These are phyloP conservation scores for Grosmannia serpens DNA, from an alignment of 2,329 filamentous ascomycete species.

Conservation along the genomic window DNA sequence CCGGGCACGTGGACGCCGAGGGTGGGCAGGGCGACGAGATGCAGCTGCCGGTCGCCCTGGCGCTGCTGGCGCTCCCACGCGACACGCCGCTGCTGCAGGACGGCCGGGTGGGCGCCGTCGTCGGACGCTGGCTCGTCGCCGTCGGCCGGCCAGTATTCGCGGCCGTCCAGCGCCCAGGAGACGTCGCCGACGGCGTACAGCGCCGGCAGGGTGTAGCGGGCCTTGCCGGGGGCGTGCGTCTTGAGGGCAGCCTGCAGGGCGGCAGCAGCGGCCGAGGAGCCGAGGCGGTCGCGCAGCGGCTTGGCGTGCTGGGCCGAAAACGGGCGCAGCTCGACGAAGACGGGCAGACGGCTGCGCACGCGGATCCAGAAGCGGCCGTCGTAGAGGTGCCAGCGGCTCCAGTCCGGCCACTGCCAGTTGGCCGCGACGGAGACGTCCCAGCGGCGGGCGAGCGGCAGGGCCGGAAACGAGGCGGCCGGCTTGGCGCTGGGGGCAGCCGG, in stretches of 20 bases:
- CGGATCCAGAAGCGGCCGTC: conserved; percentile 54
- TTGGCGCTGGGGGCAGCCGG: conserved; percentile 10
- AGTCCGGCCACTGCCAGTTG: conserved; percentile 17
- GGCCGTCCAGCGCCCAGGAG: conserved; percentile 11
- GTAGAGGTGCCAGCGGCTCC: conserved; percentile 31
- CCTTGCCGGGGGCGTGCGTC: conserved; percentile 40
- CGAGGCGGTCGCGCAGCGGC: conserved; percentile 34
- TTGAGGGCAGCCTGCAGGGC: conserved; percentile 31
- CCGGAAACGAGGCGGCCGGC: conserved; percentile 10
- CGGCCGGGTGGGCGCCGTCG: background rate
- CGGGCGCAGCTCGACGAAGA: conserved; percentile 32
- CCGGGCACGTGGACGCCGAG: conserved; percentile 35
- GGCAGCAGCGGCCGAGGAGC: background rate
- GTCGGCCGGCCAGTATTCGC: conserved; percentile 9
- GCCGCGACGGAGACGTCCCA: conserved; percentile 1
- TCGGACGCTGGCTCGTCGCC: background rate
- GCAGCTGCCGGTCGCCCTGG: conserved; percentile 12
- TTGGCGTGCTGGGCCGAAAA: conserved; percentile 32
- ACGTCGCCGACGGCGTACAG: conserved; percentile 34
- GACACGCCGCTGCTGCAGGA: background rate
- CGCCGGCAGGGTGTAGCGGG: conserved; percentile 43
- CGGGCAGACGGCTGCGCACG: conserved; percentile 30
- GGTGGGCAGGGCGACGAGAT: conserved; percentile 42
- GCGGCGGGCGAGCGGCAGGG: conserved; percentile 5
- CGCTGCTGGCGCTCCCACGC: conserved; percentile 8